Conservation (phyloP, 306 rosid genomes). For the Leucaena leucocephala region DNA sequence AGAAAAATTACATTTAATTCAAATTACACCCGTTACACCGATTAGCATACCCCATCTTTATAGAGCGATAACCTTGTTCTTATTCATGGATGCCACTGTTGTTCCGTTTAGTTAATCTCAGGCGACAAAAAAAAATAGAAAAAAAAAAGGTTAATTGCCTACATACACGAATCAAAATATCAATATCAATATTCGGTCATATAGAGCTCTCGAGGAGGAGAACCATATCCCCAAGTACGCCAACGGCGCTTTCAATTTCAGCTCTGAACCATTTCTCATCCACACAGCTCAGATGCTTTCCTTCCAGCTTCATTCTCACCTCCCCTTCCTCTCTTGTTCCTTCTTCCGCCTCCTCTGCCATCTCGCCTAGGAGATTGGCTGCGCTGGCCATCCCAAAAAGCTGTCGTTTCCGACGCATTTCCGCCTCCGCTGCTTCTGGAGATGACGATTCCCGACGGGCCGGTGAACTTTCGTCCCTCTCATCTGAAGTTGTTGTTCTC, state of each 20-base stretch:
- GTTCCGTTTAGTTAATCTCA: too few species aligned
- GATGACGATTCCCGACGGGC: slow-evolving; percentile 35
- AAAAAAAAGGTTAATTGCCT: too few species aligned
- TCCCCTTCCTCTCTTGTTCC: slow-evolving; percentile 19
- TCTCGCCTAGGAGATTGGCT: slow-evolving; percentile 33
- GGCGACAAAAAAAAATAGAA: too few species aligned
- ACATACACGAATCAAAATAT: too few species aligned
- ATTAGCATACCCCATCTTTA: too few species aligned
- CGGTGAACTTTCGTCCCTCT: slow-evolving; percentile 42
- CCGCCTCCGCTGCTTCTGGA: slow-evolving; percentile 49
- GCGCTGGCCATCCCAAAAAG: slow-evolving; percentile 13
- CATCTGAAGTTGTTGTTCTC: slow-evolving; percentile 57
- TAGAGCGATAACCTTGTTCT: too few species aligned
- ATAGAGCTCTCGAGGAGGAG: neutral
- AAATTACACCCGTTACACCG: too few species aligned
- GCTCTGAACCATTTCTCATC: slow-evolving; percentile 27
- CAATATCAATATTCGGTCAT: too few species aligned
- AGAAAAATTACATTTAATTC: too few species aligned
- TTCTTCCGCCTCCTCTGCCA: neutral
- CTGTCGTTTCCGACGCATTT: slow-evolving; percentile 39
- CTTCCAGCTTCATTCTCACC: slow-evolving; percentile 26
- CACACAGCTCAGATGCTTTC: slow-evolving; percentile 29
- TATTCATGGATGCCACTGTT: too few species aligned
- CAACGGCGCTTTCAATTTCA: neutral
- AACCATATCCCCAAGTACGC: neutral